Evolutionary conservation across 2,329 filamentous ascomycete species (phyloP).

Genomic region (Penicillium sp.): DNA sequence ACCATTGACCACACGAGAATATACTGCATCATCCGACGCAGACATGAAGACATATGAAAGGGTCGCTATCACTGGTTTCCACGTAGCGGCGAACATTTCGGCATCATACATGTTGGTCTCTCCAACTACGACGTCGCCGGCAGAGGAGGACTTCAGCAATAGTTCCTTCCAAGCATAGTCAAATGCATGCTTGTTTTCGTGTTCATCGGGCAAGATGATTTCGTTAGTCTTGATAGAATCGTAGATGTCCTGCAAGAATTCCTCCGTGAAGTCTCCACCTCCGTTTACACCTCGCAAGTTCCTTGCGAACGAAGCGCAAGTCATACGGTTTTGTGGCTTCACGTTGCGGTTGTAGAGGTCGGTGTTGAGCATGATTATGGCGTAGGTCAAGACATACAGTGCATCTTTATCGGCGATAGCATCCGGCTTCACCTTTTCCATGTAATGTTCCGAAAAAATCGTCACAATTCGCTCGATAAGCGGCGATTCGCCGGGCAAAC

Average conservation of each 20-base stretch:
- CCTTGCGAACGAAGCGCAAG: conserved; percentile 72
- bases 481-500: conserved; percentile 86
- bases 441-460: conserved; percentile 83
- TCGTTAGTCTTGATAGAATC: conserved; percentile 89
- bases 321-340: conserved; percentile 74
- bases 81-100: conserved; percentile 95
- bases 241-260: conserved; percentile 83
- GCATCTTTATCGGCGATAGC: conserved; percentile 82
- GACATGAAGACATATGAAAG: conserved; percentile 99
- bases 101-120: conserved; percentile 94
- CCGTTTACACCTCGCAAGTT: conserved; percentile 91
- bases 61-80: conserved; percentile 91
- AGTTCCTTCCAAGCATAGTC: conserved; percentile 98
- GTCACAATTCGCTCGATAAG: conserved; percentile 91
- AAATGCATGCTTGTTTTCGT: conserved; percentile 94
- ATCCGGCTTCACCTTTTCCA: conserved; percentile 64
- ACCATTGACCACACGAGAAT: conserved; percentile 85
- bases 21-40: conserved; percentile 93
- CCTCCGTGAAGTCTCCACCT: conserved; percentile 75
- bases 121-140: conserved; percentile 72
- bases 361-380: conserved; percentile 96
- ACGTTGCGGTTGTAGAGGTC: conserved; percentile 95
- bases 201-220: conserved; percentile 95
- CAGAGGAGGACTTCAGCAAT: conserved; percentile 74
- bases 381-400: conserved; percentile 87